Percentiles rank a stretch among this genome's conserved stretches.
Conservation (phyloP, 495 filamentous ascomycete genomes). For the Chaetomium cochliodes region DNA sequence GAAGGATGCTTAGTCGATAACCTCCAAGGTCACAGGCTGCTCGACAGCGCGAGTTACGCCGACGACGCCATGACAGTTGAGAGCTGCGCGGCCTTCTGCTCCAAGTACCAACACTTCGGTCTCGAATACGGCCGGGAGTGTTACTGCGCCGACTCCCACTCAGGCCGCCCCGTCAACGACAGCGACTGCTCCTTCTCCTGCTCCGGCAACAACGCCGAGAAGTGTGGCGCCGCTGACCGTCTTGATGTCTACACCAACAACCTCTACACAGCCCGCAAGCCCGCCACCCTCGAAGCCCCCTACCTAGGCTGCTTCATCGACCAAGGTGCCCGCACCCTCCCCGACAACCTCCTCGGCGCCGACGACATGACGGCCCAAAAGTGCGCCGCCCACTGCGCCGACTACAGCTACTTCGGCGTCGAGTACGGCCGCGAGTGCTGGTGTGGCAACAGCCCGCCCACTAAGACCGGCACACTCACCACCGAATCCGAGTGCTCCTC, state of each 20-base stretch:
- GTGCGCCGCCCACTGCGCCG: slow-evolving; percentile 21
- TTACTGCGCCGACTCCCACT: slow-evolving; percentile 38
- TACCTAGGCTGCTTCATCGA: slow-evolving; percentile 30
- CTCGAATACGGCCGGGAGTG: slow-evolving; percentile 32
- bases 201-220: slow-evolving; percentile 42
- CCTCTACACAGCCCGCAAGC: slow-evolving; percentile 1
- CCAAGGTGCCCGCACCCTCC: slow-evolving; percentile 22
- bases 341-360: slow-evolving; percentile 21
- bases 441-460: slow-evolving; percentile 23
- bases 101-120: slow-evolving; percentile 38
- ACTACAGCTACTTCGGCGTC: slow-evolving; percentile 22
- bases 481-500: slow-evolving; percentile 21
- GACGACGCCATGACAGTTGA: slow-evolving; percentile 58
- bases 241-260: slow-evolving; percentile 49
- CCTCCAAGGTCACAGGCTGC: slow-evolving; percentile 48
- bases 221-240: slow-evolving; percentile 48
- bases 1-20: slow-evolving; percentile 23
- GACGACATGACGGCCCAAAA: slow-evolving; percentile 22
- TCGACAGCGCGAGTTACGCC: slow-evolving; percentile 48
- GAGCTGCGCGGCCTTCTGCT: slow-evolving; percentile 58
- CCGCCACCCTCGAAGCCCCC: slow-evolving; percentile 11
- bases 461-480: not conserved
- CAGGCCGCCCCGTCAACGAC: slow-evolving; percentile 11
- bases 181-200: slow-evolving; percentile 51
- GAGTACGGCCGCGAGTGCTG: slow-evolving; percentile 26